phyloP scores from a whole-genome alignment of 1,139 yeast species.

The Nakaseomyces bracarensis region DNA sequence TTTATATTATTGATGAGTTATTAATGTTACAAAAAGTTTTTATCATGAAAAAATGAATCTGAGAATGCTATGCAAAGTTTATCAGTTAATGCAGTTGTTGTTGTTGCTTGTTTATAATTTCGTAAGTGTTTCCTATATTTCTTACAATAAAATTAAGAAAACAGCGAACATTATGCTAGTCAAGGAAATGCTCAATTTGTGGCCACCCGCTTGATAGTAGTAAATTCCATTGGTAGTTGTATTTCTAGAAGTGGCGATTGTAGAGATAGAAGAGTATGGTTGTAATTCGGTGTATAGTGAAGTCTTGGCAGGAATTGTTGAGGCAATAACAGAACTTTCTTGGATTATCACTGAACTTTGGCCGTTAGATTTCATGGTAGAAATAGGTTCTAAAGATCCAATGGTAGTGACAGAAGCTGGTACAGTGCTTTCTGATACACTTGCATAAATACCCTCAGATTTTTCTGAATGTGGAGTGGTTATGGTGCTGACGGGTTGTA shows the following conservation, averaged over 20 bases:
- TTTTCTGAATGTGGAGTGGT: slow-evolving; percentile 5
- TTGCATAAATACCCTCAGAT: slow-evolving; percentile 1
- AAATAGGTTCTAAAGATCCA: slow-evolving; percentile 2
- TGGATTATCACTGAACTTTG: not conserved
- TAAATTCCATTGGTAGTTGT: slow-evolving; percentile 4
- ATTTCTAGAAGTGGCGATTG: slow-evolving; percentile 7
- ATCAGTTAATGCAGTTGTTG: not conserved
- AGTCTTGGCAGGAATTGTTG: slow-evolving; percentile 4
- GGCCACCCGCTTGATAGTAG: slow-evolving; percentile 11
- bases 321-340: not conserved
- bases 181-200: slow-evolving; percentile 8
- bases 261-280: slow-evolving; percentile 12
- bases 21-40: slow-evolving; percentile 3
- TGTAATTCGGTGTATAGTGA: slow-evolving; percentile 5
- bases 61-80: too few species aligned
- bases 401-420: slow-evolving; percentile 3
- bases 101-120: not conserved
- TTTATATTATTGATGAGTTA: too few species aligned
- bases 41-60: not conserved
- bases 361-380: slow-evolving; percentile 6
- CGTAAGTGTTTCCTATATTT: not conserved
- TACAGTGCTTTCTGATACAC: not conserved
- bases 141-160: not conserved
- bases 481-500: slow-evolving; percentile 3
- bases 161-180: slow-evolving; percentile 1